Percentiles rank a stretch among this genome's conserved stretches.
Evolutionary conservation across 208 protist genomes (phyloP).

Genomic region (Acanthamoeba royreba): DNA sequence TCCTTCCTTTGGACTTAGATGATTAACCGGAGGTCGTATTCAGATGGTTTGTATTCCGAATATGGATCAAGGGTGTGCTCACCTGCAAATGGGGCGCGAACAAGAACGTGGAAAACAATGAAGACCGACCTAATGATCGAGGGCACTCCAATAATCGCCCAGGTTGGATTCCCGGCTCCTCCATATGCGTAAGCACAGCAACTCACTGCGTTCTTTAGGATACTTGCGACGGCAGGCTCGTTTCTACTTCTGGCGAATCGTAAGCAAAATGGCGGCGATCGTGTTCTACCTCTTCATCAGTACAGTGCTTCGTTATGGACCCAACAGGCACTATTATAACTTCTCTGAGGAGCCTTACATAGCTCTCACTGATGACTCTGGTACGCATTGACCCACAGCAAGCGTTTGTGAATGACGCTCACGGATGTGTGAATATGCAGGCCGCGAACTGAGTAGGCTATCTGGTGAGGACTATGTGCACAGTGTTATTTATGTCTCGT

Average conservation of each 20-base stretch:
- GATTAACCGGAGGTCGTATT: not conserved
- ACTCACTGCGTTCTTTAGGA: not conserved
- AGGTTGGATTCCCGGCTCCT: not conserved
- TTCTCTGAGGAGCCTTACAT: constrained; percentile 41
- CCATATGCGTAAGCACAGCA: no score
- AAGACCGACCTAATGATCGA: constrained; percentile 39
- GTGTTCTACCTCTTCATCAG: constrained; percentile 53
- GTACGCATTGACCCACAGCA: not conserved
- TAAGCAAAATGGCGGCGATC: constrained; percentile 24
- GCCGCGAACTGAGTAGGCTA: not conserved
- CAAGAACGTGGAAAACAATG: not conserved
- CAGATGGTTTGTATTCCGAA: constrained; percentile 31
- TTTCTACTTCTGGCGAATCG: constrained; percentile 56
- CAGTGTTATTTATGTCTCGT: constrained; percentile 6
- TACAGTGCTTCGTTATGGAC: constrained; percentile 45
- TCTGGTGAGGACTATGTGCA: not conserved
- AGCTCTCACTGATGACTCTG: not conserved
- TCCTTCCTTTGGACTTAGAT: not conserved
- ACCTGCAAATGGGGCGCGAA: not conserved
- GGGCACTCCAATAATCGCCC: constrained; percentile 54
- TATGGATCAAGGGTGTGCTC: constrained; percentile 2
- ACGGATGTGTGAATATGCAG: not conserved
- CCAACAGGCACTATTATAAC: constrained; percentile 26
- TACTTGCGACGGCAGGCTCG: constrained; percentile 50
- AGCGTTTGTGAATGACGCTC: not conserved